Conservation (phyloP, 2,329 filamentous ascomycete genomes). For the Ambrosiella xylebori region DNA sequence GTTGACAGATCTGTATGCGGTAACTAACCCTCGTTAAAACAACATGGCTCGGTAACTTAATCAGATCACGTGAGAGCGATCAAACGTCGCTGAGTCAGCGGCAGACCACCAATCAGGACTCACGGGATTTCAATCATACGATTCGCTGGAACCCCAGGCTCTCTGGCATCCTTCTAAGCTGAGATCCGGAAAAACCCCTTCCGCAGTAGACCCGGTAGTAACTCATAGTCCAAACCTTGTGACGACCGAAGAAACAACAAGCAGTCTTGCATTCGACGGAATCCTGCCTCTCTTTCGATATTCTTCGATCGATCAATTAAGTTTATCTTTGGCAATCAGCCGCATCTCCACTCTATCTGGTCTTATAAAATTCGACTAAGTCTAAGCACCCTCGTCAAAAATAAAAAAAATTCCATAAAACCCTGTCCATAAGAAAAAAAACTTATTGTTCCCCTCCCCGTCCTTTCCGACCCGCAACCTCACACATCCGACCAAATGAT, state of each 20-base stretch:
- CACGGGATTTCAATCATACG: slow-evolving; percentile 12
- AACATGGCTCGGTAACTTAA: no score
- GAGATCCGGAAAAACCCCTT: slow-evolving; percentile 6
- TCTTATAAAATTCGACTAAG: background rate
- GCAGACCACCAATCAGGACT: slow-evolving; percentile 7
- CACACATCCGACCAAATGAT: slow-evolving; percentile 27
- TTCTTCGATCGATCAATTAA: background rate
- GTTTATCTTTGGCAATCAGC: slow-evolving; percentile 2
- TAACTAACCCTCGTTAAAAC: no score
- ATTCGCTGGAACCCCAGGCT: slow-evolving; percentile 5
- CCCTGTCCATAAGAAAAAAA: background rate
- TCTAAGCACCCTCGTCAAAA: background rate
- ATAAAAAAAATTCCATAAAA: background rate
- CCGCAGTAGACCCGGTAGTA: slow-evolving; percentile 4
- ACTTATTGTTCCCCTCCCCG: background rate
- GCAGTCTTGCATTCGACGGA: background rate
- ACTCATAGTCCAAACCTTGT: background rate
- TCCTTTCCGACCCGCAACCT: background rate
- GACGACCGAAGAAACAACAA: background rate
- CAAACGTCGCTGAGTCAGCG: slow-evolving; percentile 9
- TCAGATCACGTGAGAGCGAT: slow-evolving; percentile 7
- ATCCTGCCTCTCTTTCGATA: background rate
- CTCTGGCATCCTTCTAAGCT: background rate
- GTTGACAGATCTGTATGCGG: background rate
- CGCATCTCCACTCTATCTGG: slow-evolving; percentile 9